Evolutionary conservation across 2,329 filamentous ascomycete genomes (phyloP).

Genomic region (Xylaria sp.): DNA sequence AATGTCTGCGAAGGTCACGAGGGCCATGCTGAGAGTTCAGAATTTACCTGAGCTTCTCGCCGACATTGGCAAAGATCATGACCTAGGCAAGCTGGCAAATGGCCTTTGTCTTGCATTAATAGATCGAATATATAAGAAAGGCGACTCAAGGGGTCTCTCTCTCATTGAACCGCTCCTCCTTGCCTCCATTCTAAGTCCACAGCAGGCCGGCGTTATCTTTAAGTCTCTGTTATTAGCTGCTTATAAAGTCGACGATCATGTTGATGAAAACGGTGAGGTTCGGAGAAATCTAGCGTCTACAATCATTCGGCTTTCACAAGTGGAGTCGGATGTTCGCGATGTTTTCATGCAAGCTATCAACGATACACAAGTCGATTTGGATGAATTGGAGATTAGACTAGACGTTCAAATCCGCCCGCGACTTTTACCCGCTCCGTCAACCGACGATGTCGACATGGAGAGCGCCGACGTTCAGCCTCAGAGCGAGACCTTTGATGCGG

Average conservation of each 20-base stretch:
- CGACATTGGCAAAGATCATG: slow-evolving; percentile 67
- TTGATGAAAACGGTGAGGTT: slow-evolving; percentile 59
- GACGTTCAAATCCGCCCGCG: slow-evolving; percentile 70
- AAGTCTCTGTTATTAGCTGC: slow-evolving; percentile 68
- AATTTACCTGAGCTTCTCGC: slow-evolving; percentile 64
- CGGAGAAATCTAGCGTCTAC: slow-evolving; percentile 69
- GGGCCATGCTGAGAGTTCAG: slow-evolving; percentile 68
- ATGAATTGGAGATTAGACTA: slow-evolving; percentile 75
- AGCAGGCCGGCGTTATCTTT: slow-evolving; percentile 68
- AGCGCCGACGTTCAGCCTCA: slow-evolving; percentile 18
- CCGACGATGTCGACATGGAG: slow-evolving; percentile 59
- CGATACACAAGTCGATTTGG: slow-evolving; percentile 72
- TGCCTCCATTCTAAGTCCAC: slow-evolving; percentile 64
- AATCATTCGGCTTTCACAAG: slow-evolving; percentile 69
- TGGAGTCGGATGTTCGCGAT: slow-evolving; percentile 61
- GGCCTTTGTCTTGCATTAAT: slow-evolving; percentile 72
- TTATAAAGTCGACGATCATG: slow-evolving; percentile 60
- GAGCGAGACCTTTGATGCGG: slow-evolving; percentile 36
- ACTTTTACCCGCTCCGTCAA: slow-evolving; percentile 53
- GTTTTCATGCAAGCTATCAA: slow-evolving; percentile 72
- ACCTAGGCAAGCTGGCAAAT: slow-evolving; percentile 73
- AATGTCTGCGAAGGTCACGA: slow-evolving; percentile 73
- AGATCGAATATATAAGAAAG: slow-evolving; percentile 65
- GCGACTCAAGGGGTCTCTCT: slow-evolving; percentile 61
- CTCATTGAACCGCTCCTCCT: slow-evolving; percentile 67